phyloP scores from a whole-genome alignment of 352 stramenopile genomes.

The Pythium diclinum region DNA sequence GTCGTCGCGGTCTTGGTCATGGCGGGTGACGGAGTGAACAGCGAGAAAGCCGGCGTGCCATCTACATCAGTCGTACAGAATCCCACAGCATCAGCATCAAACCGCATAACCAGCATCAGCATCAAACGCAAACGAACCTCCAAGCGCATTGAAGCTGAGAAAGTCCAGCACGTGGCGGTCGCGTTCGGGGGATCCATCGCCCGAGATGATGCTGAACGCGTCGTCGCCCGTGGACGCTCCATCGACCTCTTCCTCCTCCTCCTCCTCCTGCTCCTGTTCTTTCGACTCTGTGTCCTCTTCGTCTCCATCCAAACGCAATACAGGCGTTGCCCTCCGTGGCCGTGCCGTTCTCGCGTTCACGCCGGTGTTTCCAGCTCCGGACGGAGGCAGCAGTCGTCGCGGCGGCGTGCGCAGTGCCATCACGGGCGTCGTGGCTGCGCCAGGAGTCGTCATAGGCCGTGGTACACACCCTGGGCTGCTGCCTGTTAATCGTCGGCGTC shows the following conservation, averaged over 20 bases:
- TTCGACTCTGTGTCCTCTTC: slow-evolving; percentile 6
- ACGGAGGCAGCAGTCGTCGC: slow-evolving; percentile 15
- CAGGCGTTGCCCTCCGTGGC: slow-evolving; percentile 5
- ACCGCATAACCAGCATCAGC: not conserved
- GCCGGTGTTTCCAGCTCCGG: not conserved
- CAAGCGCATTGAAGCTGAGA: slow-evolving; percentile 29
- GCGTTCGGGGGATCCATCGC: slow-evolving; percentile 29
- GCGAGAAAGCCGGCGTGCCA: slow-evolving; percentile 33
- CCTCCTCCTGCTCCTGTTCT: slow-evolving; percentile 22
- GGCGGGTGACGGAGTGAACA: slow-evolving; percentile 55
- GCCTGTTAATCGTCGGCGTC: slow-evolving; percentile 19
- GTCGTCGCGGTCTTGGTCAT: slow-evolving; percentile 16
- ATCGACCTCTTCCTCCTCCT: slow-evolving; percentile 30
- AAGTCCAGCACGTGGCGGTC: slow-evolving; percentile 43
- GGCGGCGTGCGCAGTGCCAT: slow-evolving; percentile 19
- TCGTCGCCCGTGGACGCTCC: slow-evolving; percentile 31
- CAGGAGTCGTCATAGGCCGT: not conserved
- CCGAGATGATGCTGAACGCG: slow-evolving; percentile 51
- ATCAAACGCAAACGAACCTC: slow-evolving; percentile 23
- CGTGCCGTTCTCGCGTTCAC: slow-evolving; percentile 4
- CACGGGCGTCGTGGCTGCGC: slow-evolving; percentile 8
- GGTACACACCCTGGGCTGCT: slow-evolving; percentile 27
- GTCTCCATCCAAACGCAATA: slow-evolving; percentile 16
- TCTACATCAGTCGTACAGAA: slow-evolving; percentile 7
- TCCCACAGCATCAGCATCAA: not conserved